Evolutionary conservation across 2,329 filamentous ascomycete species (phyloP).

Genomic region (Ophiostoma sp.): DNA sequence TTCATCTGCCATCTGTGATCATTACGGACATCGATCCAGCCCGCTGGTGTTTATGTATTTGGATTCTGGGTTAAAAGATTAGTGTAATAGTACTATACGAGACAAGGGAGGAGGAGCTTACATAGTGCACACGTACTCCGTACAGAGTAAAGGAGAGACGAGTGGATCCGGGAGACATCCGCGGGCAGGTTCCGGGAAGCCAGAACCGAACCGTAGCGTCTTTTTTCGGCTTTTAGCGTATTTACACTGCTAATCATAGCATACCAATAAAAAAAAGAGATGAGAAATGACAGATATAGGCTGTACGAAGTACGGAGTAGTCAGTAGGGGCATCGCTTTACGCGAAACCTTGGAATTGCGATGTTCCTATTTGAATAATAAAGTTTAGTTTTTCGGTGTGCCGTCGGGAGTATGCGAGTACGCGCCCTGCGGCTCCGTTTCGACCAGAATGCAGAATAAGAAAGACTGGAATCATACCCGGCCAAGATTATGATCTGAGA

Average conservation of each 20-base stretch:
- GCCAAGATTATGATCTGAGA: background rate
- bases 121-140: background rate
- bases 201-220: constrained; percentile 13
- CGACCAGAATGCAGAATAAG: too few relatives aligned
- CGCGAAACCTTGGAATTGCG: background rate
- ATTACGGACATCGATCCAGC: background rate
- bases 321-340: background rate
- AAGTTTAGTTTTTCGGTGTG: background rate
- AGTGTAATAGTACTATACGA: too few relatives aligned
- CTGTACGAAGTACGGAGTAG: too few relatives aligned
- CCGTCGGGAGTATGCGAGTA: background rate
- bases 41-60: background rate
- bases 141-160: background rate
- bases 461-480: background rate
- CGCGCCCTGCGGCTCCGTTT: background rate
- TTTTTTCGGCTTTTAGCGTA: background rate
- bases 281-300: background rate
- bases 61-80: too few relatives aligned
- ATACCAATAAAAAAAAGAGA: background rate
- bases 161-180: background rate
- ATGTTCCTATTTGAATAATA: background rate
- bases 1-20: too few relatives aligned
- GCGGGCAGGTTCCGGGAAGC: constrained; percentile 12
- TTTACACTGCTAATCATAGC: too few relatives aligned
- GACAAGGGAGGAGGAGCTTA: background rate